Evolutionary conservation across 2,329 filamentous ascomycete genomes (phyloP).

Genomic region (Botrytis tulipae): DNA sequence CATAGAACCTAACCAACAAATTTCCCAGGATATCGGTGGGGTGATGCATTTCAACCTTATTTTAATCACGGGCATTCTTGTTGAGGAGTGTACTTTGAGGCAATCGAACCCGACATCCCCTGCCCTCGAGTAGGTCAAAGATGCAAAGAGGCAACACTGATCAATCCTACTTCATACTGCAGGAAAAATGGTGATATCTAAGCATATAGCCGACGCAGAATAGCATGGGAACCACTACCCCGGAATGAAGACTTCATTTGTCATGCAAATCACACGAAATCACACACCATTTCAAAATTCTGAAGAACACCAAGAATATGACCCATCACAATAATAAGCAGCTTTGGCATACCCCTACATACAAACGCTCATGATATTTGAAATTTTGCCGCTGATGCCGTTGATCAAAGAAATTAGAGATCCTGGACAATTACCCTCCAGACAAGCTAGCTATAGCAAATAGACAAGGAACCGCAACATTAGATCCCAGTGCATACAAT

Average conservation of each 20-base stretch:
- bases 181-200: background rate
- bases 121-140: background rate
- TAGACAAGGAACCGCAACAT: background rate
- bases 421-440: background rate
- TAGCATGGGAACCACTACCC: background rate
- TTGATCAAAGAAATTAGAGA: constrained; percentile 10
- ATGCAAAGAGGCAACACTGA: background rate
- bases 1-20: constrained; percentile 9
- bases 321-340: background rate
- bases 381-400: background rate
- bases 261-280: background rate
- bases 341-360: constrained; percentile 12
- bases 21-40: background rate
- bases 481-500: constrained; percentile 1
- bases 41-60: background rate
- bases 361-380: constrained; percentile 10
- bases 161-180: background rate
- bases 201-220: background rate
- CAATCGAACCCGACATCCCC: background rate
- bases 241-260: background rate
- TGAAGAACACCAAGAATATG: background rate
- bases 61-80: background rate
- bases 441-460: constrained; percentile 17
- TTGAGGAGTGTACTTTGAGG: background rate
- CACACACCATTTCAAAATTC: background rate